Evolutionary conservation across 495 filamentous ascomycete genomes (phyloP).

Genomic region (Aspergillus nanangensis): DNA sequence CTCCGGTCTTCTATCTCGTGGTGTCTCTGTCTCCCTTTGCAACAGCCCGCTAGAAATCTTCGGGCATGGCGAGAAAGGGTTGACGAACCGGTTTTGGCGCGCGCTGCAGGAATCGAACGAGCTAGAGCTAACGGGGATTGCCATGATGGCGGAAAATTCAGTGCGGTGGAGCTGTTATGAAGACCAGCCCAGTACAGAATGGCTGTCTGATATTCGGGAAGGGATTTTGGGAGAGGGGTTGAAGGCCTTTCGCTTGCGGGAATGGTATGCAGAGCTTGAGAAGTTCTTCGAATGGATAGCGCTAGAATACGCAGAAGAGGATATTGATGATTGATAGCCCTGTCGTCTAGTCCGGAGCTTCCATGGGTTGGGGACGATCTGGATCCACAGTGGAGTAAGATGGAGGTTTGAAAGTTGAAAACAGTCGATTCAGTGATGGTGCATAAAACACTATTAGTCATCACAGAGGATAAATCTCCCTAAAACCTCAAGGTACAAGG

Average conservation of each 20-base stretch:
- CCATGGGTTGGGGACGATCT: not conserved
- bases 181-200: constrained; percentile 64
- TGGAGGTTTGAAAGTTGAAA: too few species aligned
- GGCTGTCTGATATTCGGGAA: constrained; percentile 65
- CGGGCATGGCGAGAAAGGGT: constrained; percentile 68
- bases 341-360: not conserved
- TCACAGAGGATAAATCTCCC: too few species aligned
- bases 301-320: constrained; percentile 66
- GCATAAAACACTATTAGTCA: too few species aligned
- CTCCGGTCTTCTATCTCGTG: constrained; percentile 77
- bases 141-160: constrained; percentile 86
- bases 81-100: constrained; percentile 91
- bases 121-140: constrained; percentile 65
- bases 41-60: constrained; percentile 85
- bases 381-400: too few species aligned
- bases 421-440: too few species aligned
- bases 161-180: constrained; percentile 86
- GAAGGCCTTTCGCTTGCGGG: constrained; percentile 64
- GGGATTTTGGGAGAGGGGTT: constrained; percentile 70
- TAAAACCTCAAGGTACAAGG: too few species aligned
- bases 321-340: constrained; percentile 30
- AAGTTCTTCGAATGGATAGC: constrained; percentile 90
- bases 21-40: constrained; percentile 60
- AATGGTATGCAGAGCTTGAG: constrained; percentile 82
- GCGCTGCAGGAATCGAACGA: constrained; percentile 82